Evolutionary conservation across 2,329 filamentous ascomycete genomes (phyloP).

Genomic region (Sporothrix brasiliensis): DNA sequence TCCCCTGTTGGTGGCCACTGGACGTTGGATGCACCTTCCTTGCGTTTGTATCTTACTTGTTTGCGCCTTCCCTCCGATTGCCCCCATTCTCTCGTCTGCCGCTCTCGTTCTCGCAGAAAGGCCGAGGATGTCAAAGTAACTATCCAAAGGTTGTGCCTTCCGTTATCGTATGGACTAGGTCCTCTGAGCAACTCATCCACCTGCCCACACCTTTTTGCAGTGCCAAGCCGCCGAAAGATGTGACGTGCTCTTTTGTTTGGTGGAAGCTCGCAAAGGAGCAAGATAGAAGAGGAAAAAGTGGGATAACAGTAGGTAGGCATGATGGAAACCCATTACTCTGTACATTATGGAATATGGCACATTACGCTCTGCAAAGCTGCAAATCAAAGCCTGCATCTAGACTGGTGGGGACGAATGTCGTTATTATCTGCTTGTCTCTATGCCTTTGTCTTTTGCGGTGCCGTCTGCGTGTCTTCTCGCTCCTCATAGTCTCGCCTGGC

Average conservation of each 20-base stretch:
- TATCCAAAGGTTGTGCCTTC: slow-evolving; percentile 13
- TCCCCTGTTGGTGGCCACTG: background rate
- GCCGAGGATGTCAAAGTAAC: background rate
- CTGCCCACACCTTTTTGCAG: slow-evolving; percentile 17
- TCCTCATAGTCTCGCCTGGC: background rate
- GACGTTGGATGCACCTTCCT: background rate
- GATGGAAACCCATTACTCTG: too few relatives aligned
- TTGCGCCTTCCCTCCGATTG: background rate
- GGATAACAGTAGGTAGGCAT: background rate
- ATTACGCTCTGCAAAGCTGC: slow-evolving; percentile 20
- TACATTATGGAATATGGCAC: background rate
- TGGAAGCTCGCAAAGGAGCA: slow-evolving; percentile 16
- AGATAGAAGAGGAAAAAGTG: background rate
- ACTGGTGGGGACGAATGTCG: background rate
- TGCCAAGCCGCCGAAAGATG: slow-evolving; percentile 29
- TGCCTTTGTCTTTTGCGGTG: background rate
- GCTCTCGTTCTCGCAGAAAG: background rate
- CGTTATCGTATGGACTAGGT: slow-evolving; percentile 24
- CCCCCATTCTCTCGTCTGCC: background rate
- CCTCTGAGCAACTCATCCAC: slow-evolving; percentile 1
- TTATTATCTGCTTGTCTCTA: background rate
- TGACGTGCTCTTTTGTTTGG: slow-evolving; percentile 27
- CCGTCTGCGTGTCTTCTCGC: background rate
- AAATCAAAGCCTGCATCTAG: slow-evolving; percentile 24
- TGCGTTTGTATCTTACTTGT: background rate